Evolutionary conservation across 805 yeast genomes (phyloP), one percentile per base, ranked within the genome.

Genomic region (Teunomyces gatunensis): DNA sequence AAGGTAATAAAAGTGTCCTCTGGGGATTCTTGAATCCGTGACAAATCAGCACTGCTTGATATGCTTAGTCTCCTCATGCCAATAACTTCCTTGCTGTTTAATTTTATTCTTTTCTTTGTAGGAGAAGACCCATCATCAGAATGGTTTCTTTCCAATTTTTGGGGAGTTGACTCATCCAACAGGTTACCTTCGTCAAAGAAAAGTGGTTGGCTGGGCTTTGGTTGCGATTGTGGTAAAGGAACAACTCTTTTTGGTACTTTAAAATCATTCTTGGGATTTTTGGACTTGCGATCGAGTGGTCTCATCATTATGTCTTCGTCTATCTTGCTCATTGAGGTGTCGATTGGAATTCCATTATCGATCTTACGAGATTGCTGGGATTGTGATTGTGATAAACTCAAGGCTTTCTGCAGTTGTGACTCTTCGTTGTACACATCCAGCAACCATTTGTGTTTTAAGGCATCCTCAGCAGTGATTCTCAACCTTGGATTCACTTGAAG

Each of bases 391-490:
- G 89, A 83, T 45, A 86, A 65, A 53, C 89, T 83, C 2, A 84
- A 71, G 46, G 78, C 74, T 13, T 47, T 58, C 44, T 67, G 70
- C 47, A 62, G 66, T 47, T 58, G 60, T 6, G 64, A 55, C 20
- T 58, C 60, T 34, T 57, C 59, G 40, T 51, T 58, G 15, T 58
- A 64, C 2, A 61, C 63, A 12, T 58, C 73, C 15, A 54, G 63
- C n/a, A 92, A 71, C 99, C 99, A 94, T 3, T 85, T 85, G 61
- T 89, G 96, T 15, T 71, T 62, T 40, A 92, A 71, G 0, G 97
- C 97, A 47, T 79, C 80, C 5, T 71, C 71, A 0, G 98, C 97
- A 15, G 85, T 81, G 15, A 87, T 76, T 50, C 99, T 75, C 34
- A 77, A 63, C 30, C 75, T 67, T 0, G 96, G 96, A 60, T 90